phyloP scores from a whole-genome alignment of 441 rosid genomes.

The Bocquillonia castaneifolia region DNA sequence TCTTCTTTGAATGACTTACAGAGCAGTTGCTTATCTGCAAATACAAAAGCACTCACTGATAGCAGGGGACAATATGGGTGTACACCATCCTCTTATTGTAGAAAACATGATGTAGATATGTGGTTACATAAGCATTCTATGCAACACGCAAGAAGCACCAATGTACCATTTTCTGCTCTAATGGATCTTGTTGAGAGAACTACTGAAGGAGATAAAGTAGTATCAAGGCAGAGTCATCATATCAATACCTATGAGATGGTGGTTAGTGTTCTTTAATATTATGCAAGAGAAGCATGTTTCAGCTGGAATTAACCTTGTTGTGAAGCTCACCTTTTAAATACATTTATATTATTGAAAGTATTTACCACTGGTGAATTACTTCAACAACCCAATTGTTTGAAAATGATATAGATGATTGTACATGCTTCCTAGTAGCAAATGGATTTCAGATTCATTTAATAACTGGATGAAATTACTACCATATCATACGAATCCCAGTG shows the following conservation, averaged over 20 bases:
- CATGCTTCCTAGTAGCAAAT: background rate
- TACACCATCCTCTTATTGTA: conserved; percentile 28
- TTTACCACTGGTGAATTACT: no score
- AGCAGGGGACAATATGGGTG: conserved; percentile 24
- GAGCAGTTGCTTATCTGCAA: conserved; percentile 26
- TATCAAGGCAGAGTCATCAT: conserved; percentile 39
- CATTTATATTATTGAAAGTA: background rate
- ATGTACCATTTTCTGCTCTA: conserved; percentile 31
- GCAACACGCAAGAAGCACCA: conserved; percentile 31
- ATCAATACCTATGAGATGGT: conserved; percentile 39
- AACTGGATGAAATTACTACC: background rate
- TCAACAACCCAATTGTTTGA: background rate
- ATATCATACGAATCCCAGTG: background rate
- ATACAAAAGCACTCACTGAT: conserved; percentile 24
- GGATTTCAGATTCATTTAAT: background rate
- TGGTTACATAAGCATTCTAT: conserved; percentile 47
- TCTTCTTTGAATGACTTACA: conserved; percentile 43
- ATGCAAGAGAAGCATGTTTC: background rate
- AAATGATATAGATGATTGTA: background rate
- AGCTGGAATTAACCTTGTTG: background rate
- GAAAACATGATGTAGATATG: conserved; percentile 39
- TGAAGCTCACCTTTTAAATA: background rate
- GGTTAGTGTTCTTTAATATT: conserved; percentile 39
- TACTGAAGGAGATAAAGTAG: conserved; percentile 41
- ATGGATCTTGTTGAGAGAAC: conserved; percentile 43